phyloP scores from a whole-genome alignment of 129 eudicot species.

The Saposhnikovia divaricata region DNA sequence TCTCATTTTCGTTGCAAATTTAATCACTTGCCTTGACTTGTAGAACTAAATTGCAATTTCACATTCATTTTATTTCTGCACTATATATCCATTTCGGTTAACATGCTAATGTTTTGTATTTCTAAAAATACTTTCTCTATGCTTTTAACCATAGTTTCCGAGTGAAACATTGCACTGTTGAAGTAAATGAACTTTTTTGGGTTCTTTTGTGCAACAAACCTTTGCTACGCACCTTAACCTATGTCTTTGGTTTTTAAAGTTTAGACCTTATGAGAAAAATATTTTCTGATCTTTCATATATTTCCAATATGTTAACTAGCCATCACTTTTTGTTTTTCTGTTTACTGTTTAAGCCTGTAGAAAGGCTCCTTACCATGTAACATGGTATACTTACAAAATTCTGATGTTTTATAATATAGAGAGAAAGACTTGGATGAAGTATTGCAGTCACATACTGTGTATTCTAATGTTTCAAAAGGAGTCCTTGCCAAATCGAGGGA shows the following conservation, averaged over 20 bases:
- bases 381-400: background rate
- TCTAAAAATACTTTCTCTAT: too few species aligned
- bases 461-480: constrained; percentile 86
- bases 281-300: background rate
- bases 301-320: background rate
- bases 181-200: too few species aligned
- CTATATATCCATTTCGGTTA: too few species aligned
- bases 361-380: background rate
- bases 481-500: constrained; percentile 88
- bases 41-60: too few species aligned
- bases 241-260: background rate
- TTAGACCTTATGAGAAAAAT: background rate
- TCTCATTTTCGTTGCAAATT: too few species aligned
- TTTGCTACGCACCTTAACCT: background rate
- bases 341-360: background rate
- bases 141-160: too few species aligned
- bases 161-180: too few species aligned
- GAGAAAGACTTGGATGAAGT: constrained; percentile 97
- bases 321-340: background rate
- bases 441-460: constrained; percentile 86
- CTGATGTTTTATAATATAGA: constrained; percentile 25
- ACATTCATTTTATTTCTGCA: too few species aligned
- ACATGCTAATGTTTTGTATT: too few species aligned
- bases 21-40: too few species aligned
- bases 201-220: too few species aligned